These are phyloP conservation scores for Chaetothyriales sp. DNA, from an alignment of 2,329 filamentous ascomycete genomes.

Conservation along the genomic window DNA sequence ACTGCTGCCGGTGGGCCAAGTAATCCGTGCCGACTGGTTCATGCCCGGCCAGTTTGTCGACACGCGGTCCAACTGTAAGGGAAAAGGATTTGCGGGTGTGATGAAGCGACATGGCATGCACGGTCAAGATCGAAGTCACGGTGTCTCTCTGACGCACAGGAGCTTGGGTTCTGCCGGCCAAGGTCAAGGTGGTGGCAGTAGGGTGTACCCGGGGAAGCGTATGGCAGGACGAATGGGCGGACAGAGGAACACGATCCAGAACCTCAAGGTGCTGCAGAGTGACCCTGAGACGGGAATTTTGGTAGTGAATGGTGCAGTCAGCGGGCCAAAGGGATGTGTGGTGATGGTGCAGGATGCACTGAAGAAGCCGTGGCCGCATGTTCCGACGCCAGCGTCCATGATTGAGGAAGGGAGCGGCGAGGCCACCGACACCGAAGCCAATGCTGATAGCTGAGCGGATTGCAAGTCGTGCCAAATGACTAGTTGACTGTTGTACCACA, in stretches of 20 bases:
- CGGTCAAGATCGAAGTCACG: slow-evolving; percentile 84
- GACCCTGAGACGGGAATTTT: slow-evolving; percentile 78
- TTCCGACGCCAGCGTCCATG: slow-evolving; percentile 19
- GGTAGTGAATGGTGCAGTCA: slow-evolving; percentile 74
- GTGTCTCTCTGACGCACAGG: slow-evolving; percentile 87
- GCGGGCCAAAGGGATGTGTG: slow-evolving; percentile 73
- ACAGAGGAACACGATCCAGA: slow-evolving; percentile 77
- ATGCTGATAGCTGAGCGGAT: background rate
- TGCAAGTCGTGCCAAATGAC: background rate
- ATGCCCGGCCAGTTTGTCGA: slow-evolving; percentile 82
- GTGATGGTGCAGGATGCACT: slow-evolving; percentile 81
- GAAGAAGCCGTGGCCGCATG: slow-evolving; percentile 63
- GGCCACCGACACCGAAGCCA: background rate
- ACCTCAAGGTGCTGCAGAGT: slow-evolving; percentile 75
- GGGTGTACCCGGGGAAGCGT: slow-evolving; percentile 90
- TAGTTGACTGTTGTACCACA: background rate
- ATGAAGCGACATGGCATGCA: slow-evolving; percentile 93
- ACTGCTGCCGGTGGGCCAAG: slow-evolving; percentile 59
- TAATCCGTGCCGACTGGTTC: slow-evolving; percentile 81
- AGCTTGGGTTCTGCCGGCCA: slow-evolving; percentile 82
- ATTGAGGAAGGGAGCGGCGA: background rate
- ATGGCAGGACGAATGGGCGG: slow-evolving; percentile 96
- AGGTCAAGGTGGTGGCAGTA: slow-evolving; percentile 79
- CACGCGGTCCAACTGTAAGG: slow-evolving; percentile 61
- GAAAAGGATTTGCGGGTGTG: slow-evolving; percentile 88